phyloP scores from a whole-genome alignment of 192 early-diverging fungal species.

The Linnemannia zychae region DNA sequence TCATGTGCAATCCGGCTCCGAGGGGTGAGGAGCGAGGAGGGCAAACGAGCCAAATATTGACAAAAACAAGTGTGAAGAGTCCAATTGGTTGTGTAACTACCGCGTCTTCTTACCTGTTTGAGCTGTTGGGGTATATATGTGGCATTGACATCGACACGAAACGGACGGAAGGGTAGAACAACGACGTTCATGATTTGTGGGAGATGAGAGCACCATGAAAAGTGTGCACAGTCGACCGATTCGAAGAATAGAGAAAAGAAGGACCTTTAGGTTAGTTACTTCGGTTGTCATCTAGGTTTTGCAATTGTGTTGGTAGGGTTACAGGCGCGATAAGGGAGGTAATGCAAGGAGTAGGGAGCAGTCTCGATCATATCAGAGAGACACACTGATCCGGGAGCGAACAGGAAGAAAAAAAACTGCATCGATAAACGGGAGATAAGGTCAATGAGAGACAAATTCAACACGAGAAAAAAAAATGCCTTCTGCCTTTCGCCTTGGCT shows the following conservation, averaged over 20 bases:
- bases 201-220: background rate
- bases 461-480: too few species aligned
- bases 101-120: conserved; percentile 45
- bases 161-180: background rate
- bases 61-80: background rate
- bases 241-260: background rate
- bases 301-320: background rate
- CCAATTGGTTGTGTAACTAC: conserved; percentile 18
- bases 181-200: background rate
- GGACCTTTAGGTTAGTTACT: background rate
- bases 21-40: background rate
- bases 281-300: background rate
- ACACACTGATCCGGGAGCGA: background rate
- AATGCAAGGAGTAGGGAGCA: background rate
- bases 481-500: too few species aligned
- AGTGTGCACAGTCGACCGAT: background rate
- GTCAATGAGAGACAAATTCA: background rate
- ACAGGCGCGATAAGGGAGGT: background rate
- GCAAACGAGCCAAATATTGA: too few species aligned
- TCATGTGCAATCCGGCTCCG: background rate
- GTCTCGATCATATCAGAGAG: background rate
- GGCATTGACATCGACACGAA: background rate
- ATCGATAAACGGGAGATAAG: too few species aligned
- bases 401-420: background rate
- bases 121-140: conserved; percentile 19